phyloP scores from a whole-genome alignment of 2,329 filamentous ascomycete genomes.

The Fusarium mundagurra region DNA sequence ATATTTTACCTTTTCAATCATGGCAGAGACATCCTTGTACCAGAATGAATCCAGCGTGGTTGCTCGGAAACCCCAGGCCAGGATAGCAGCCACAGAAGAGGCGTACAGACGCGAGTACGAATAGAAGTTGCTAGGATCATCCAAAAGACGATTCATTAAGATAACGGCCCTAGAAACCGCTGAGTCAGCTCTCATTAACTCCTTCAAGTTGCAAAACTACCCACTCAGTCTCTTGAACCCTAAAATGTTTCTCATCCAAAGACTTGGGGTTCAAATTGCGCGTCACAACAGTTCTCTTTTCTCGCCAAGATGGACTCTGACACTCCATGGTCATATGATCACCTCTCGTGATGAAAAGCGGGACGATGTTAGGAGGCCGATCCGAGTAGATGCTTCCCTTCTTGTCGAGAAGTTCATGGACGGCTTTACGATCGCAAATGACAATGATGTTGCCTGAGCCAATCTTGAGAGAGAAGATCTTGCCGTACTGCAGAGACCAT shows the following conservation, averaged over 20 bases:
- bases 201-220: fast-evolving
- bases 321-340: background rate
- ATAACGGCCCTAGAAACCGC: background rate
- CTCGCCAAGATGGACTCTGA: background rate
- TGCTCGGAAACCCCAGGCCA: background rate
- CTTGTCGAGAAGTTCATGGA: background rate
- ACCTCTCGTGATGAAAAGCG: background rate
- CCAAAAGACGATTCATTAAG: background rate
- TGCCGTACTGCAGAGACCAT: background rate
- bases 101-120: background rate
- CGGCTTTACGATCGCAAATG: background rate
- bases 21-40: background rate
- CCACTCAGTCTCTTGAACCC: background rate
- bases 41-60: background rate
- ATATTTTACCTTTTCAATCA: background rate
- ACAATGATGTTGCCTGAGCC: background rate
- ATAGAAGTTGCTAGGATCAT: background rate
- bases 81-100: background rate
- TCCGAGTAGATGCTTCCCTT: background rate
- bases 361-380: background rate
- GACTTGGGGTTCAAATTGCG: background rate
- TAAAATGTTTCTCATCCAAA: background rate
- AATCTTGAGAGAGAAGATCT: background rate
- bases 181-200: fast-evolving
- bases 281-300: background rate